Conservation (phyloP, 768 basidiomycete genomes). For the Vararia minispora region DNA sequence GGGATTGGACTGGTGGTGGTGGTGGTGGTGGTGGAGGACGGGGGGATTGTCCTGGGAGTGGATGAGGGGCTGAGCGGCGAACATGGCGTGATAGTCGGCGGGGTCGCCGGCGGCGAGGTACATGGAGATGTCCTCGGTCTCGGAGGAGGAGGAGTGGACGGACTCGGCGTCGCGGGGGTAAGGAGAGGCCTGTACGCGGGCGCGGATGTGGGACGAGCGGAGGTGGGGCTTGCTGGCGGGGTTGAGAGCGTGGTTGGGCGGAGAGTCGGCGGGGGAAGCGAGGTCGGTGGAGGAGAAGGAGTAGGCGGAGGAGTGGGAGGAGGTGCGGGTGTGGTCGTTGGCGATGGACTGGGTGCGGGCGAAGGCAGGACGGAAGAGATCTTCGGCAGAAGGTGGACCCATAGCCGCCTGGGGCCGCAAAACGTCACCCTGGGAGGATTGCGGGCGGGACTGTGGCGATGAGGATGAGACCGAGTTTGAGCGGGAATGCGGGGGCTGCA, state of each 20-base stretch:
- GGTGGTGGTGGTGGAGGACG: no score
- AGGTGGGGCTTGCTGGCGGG: constrained; percentile 69
- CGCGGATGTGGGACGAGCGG: constrained; percentile 67
- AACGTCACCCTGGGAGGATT: constrained; percentile 61
- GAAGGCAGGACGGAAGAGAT: constrained; percentile 60
- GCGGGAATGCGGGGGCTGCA: constrained; percentile 56
- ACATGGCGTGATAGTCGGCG: constrained; percentile 65
- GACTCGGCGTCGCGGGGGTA: constrained; percentile 81
- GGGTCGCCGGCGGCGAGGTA: constrained; percentile 44
- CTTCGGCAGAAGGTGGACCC: constrained; percentile 42
- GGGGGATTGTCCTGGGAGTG: constrained; percentile 29
- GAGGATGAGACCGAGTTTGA: constrained; percentile 71
- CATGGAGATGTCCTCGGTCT: constrained; percentile 82
- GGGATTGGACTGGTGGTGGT: constrained; percentile 60
- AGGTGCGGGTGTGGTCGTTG: constrained; percentile 31
- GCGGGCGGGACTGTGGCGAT: constrained; percentile 66
- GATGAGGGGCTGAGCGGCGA: constrained; percentile 31
- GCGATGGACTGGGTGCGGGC: constrained; percentile 37
- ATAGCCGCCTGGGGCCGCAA: constrained; percentile 40
- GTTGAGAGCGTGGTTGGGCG: constrained; percentile 71
- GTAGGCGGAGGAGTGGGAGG: constrained; percentile 32
- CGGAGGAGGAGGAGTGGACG: constrained; percentile 79
- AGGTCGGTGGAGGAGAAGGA: constrained; percentile 29
- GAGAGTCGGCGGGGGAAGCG: constrained; percentile 43
- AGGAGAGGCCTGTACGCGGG: constrained; percentile 71